phyloP scores from a whole-genome alignment of 495 filamentous ascomycete genomes.

The Lentithecium fluviatile region DNA sequence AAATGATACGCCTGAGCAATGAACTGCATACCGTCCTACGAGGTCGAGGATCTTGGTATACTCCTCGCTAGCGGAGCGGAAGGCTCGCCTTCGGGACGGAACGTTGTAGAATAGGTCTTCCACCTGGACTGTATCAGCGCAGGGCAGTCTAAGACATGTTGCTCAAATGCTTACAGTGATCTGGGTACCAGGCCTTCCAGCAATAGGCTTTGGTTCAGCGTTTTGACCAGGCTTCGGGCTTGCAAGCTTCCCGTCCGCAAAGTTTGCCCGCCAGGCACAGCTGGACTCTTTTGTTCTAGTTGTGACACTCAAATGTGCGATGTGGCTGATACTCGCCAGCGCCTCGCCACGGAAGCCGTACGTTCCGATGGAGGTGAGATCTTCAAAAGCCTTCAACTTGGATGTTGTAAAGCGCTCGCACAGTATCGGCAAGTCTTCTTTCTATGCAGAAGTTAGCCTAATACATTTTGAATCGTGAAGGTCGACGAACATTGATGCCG shows the following conservation, averaged over 20 bases:
- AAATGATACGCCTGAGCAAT: constrained; percentile 86
- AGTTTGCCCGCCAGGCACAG: constrained; percentile 87
- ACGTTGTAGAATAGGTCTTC: constrained; percentile 98
- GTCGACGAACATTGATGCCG: constrained; percentile 76
- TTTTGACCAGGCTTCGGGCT: constrained; percentile 90
- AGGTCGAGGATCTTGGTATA: constrained; percentile 97
- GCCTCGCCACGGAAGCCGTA: constrained; percentile 98
- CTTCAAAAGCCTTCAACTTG: constrained; percentile 93
- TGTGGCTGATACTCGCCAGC: constrained; percentile 96
- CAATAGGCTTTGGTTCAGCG: constrained; percentile 81
- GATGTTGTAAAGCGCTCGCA: constrained; percentile 98
- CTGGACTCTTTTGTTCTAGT: constrained; percentile 88
- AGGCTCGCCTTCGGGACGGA: constrained; percentile 82
- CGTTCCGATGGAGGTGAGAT: constrained; percentile 84
- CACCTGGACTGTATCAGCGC: constrained; percentile 51
- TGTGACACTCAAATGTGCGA: constrained; percentile 91
- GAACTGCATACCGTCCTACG: constrained; percentile 91
- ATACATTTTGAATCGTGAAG: background rate
- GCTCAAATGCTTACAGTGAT: constrained; percentile 64
- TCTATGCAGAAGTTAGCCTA: constrained; percentile 26
- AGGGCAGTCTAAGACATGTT: background rate
- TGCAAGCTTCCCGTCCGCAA: constrained; percentile 77
- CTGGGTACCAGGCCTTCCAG: constrained; percentile 91
- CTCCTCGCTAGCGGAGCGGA: constrained; percentile 89
- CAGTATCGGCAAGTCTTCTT: constrained; percentile 84